Evolutionary conservation across 345 rosid genomes (phyloP).

Genomic region (Cardamine chenopodiifolia): DNA sequence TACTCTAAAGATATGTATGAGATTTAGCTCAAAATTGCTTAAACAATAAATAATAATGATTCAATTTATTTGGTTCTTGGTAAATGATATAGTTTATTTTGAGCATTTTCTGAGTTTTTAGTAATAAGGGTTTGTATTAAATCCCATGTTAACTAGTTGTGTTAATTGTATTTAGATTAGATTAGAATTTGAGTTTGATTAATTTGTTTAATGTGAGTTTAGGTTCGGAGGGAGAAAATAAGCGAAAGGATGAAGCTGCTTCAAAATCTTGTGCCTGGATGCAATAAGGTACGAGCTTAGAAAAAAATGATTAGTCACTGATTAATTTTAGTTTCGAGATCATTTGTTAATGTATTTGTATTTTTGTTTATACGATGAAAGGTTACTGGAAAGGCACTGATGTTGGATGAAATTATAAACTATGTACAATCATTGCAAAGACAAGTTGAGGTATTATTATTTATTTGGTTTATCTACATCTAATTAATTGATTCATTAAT

Average conservation of each 20-base stretch:
- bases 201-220: background rate
- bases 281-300: constrained; percentile 68
- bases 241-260: constrained; percentile 96
- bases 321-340: background rate
- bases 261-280: constrained; percentile 96
- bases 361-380: constrained; percentile 35
- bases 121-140: background rate
- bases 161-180: background rate
- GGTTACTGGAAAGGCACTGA: constrained; percentile 89
- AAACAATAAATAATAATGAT: background rate
- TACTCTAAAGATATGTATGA: background rate
- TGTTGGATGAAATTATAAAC: constrained; percentile 92
- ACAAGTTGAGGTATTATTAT: constrained; percentile 85
- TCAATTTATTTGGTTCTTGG: background rate
- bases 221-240: constrained; percentile 94
- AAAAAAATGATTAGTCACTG: background rate
- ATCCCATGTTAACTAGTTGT: background rate
- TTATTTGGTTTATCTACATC: constrained; percentile 11
- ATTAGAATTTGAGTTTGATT: background rate
- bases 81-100: background rate
- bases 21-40: background rate
- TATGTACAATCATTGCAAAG: constrained; percentile 90
- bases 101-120: background rate
- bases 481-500: constrained; percentile 13
- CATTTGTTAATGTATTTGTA: background rate